Evolutionary conservation across 2,329 filamentous ascomycete species (phyloP), one percentile per base, ranked within the genome.

Genomic region (Orbilia quercus): DNA sequence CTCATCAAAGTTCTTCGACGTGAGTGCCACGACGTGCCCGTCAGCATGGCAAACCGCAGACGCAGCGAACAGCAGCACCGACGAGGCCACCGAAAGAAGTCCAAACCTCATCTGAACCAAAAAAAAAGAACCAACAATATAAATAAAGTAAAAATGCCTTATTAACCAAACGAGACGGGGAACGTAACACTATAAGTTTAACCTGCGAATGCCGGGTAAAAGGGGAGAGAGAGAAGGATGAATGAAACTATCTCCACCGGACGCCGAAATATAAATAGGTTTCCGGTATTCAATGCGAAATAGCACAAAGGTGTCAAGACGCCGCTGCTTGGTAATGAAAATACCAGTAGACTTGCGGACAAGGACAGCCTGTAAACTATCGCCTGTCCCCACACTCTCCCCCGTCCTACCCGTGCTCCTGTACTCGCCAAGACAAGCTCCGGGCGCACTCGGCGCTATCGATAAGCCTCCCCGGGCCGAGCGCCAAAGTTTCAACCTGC

Each of bases 1-100:
- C 51, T 89, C 84, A 84, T 98, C 94, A 81, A 99, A 99, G 85
- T 97, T 99, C 78, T 84, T 84, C 64, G 94, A 92, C 72, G 90
- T 88, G 74, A 99, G 89, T 81, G 98, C 94, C 78, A 96, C 85
- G 76, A 99, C 95, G 65, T 91, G 90, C 64, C 92, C 95, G 9
- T 9, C 28, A 4, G 28, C 28, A 9, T 31, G 28, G 78, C 89
- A 88, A 78, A 91, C 89, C 73, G 87, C 84, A 67, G 85, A 87
- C 77, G 50, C 47, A 22, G 58, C 60, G 11, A 51, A 28, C 82
- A 69, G 50, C 25, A 74, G 70, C 64, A 69, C 55, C 22, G 58
- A 60, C 12, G 62, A 48, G 12, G 70, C 55, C 7, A 59, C 16
- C n/a, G 54, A 47, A 9, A 65, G 45, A 34, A 74, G 47, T n/a